A percentile compares a stretch with the other conserved stretches of the same genome.
Conservation (phyloP, 2,329 filamentous ascomycete species). For the Aspergillus quadricinctus region DNA sequence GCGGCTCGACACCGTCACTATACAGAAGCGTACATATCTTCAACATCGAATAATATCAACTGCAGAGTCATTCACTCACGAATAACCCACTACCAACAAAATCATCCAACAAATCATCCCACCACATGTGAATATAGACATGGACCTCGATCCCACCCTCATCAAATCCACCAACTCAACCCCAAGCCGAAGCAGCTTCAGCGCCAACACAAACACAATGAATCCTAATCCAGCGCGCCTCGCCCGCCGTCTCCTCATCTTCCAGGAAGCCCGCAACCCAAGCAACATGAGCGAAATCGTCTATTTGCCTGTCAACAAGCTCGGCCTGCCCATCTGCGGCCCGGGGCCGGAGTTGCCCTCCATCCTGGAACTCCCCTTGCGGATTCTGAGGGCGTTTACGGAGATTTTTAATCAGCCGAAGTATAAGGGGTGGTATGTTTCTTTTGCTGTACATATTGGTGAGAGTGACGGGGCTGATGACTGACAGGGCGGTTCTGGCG, state of each 20-base stretch:
- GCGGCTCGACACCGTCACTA: neutral
- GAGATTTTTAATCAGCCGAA: constrained; percentile 37
- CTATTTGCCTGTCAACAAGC: constrained; percentile 34
- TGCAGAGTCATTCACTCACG: neutral
- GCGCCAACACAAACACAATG: constrained; percentile 5
- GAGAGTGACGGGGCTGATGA: neutral
- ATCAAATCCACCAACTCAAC: neutral
- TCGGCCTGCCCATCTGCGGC: constrained; percentile 33
- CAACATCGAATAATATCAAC: neutral
- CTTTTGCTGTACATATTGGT: neutral
- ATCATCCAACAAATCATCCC: neutral
- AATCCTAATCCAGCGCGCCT: constrained; percentile 4
- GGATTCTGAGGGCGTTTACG: constrained; percentile 33
- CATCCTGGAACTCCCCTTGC: constrained; percentile 31
- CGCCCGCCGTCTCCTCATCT: constrained; percentile 31
- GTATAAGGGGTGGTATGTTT: constrained; percentile 35
- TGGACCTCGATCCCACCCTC: neutral
- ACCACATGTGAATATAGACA: neutral
- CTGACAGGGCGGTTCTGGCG: constrained; percentile 27
- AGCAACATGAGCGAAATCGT: constrained; percentile 23
- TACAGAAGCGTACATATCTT: neutral
- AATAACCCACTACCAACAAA: neutral
- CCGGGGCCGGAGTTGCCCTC: constrained; percentile 30
- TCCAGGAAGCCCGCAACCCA: constrained; percentile 34
- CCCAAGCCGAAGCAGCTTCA: neutral